Conservation (phyloP, 305 asterid species). For the Galium porrigens region DNA sequence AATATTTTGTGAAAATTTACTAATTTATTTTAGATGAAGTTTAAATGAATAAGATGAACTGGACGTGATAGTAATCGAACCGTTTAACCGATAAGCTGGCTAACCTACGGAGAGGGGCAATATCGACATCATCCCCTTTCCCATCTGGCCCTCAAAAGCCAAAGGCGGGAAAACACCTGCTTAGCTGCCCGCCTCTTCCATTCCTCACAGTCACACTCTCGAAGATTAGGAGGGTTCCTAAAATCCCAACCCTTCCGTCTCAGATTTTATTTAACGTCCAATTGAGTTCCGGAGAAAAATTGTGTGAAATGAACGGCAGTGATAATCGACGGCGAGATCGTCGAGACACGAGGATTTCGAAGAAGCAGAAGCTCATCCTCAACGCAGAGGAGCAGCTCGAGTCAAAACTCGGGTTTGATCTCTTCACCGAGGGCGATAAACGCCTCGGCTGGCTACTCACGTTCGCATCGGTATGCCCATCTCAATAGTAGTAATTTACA, state of each 20-base stretch:
- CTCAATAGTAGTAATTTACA: not conserved
- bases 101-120: too few species aligned
- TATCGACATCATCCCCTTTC: too few species aligned
- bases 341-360: slow-evolving; percentile 60
- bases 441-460: slow-evolving; percentile 99
- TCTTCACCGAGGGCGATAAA: slow-evolving; percentile 74
- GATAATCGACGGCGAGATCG: slow-evolving; percentile 58
- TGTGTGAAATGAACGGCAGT: slow-evolving; percentile 36
- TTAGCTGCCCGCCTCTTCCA: slow-evolving; percentile 16
- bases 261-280: not conserved
- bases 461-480: slow-evolving; percentile 49
- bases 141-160: not conserved
- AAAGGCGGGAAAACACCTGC: slow-evolving; percentile 18
- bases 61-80: too few species aligned
- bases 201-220: not conserved
- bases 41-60: too few species aligned
- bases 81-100: too few species aligned
- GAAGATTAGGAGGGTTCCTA: not conserved
- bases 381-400: slow-evolving; percentile 89
- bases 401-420: slow-evolving; percentile 66
- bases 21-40: too few species aligned
- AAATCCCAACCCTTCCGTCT: not conserved
- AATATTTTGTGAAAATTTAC: too few species aligned
- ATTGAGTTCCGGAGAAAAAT: not conserved
- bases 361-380: slow-evolving; percentile 70